Evolutionary conservation across 1,284 basidiomycete genomes (phyloP).

Genomic region (Porogramme epimiltina): DNA sequence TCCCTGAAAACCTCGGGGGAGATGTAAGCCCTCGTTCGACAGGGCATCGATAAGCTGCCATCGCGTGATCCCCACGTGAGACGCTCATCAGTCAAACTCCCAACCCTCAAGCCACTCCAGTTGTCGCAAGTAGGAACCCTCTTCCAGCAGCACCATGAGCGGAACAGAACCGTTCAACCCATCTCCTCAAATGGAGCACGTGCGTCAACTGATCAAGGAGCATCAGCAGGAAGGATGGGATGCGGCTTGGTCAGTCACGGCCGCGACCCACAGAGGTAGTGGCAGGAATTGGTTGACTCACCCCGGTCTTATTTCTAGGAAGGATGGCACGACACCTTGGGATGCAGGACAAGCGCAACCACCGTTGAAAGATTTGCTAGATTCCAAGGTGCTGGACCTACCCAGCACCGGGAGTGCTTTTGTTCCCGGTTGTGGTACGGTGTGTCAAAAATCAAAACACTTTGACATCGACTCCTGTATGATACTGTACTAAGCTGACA

Average conservation of each 20-base stretch:
- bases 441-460: constrained; percentile 40
- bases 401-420: constrained; percentile 58
- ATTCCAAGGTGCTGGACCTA: constrained; percentile 48
- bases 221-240: constrained; percentile 21
- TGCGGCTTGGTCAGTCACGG: constrained; percentile 21
- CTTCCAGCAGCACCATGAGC: too few relatives aligned
- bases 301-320: constrained; percentile 40
- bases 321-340: constrained; percentile 64
- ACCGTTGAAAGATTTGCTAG: constrained; percentile 54
- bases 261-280: neutral
- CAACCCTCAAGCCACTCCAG: too few relatives aligned
- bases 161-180: too few relatives aligned
- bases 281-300: neutral
- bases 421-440: constrained; percentile 74
- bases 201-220: neutral
- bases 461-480: too few relatives aligned
- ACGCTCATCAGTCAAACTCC: too few relatives aligned
- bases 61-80: too few relatives aligned
- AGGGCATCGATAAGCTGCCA: too few relatives aligned
- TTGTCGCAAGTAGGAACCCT: too few relatives aligned
- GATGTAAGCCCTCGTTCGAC: too few relatives aligned
- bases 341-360: constrained; percentile 58
- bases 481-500: too few relatives aligned
- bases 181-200: neutral
- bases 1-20: too few relatives aligned